Conservation (phyloP, 768 basidiomycete genomes). For the Agaricus bisporus region DNA sequence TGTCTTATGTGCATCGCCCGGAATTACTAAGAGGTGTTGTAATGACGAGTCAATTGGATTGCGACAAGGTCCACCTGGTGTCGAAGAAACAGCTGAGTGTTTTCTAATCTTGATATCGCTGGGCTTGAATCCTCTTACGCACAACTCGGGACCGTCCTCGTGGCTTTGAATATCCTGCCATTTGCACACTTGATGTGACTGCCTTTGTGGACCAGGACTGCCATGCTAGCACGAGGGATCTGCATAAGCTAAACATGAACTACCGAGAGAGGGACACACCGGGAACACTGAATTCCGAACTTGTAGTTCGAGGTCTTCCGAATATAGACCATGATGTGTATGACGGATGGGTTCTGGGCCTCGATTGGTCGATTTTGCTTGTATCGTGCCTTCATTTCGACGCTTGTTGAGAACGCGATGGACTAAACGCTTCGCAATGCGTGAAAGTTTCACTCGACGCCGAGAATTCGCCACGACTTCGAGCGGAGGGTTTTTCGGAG, state of each 20-base stretch:
- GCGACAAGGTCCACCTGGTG: background rate
- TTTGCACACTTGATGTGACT: background rate
- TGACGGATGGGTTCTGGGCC: background rate
- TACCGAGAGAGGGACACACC: background rate
- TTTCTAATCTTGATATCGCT: background rate
- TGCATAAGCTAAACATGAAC: background rate
- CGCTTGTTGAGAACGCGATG: background rate
- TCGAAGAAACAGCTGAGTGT: background rate
- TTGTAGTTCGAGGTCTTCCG: background rate
- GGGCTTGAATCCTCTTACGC: too few species aligned
- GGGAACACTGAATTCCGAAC: background rate
- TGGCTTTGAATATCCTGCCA: background rate
- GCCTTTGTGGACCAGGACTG: background rate
- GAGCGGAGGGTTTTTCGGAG: background rate
- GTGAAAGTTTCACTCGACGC: background rate
- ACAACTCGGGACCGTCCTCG: background rate
- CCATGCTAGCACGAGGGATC: background rate
- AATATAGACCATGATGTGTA: background rate
- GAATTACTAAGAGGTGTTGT: background rate
- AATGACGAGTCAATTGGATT: background rate
- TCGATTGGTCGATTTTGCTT: background rate
- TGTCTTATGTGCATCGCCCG: background rate
- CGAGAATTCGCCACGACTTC: background rate
- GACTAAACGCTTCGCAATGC: background rate
- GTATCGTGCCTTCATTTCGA: background rate